Base-by-base conservation (phyloP, 441 rosid genomes). In the Brassica hybrid region DNA sequence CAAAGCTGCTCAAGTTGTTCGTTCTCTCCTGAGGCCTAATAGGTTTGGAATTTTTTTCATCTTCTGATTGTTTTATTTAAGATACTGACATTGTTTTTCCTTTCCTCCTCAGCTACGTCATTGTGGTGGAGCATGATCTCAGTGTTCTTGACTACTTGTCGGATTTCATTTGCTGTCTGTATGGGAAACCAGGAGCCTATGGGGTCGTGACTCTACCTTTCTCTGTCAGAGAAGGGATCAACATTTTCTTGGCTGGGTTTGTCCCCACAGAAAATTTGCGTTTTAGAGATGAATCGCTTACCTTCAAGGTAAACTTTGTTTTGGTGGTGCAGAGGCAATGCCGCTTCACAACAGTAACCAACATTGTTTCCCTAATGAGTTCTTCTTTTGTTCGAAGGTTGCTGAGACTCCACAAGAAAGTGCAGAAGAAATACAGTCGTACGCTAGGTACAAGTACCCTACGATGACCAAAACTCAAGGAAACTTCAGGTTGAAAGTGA, bases 161-260 rank as follows among this genome's bases (percentile, higher is more conserved):
- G 16, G 99, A 93, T 83, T 93, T 93, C 86, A 91, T 95, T 77
- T 93, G 99, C 85, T 93, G 97, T 86, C 81, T 95, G 62, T 93
- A 95, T 79, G 98, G 99, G 81, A 93, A 90, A 70, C 98, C 99
- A 14, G 96, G 97, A 80, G 98, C 98, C 45, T 95, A 93, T 84
- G 99, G 99, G 75, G 98, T 95, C 65, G 99, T 95, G 30, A 95
- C 98, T 72, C 95, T 95, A 67, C 99, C 98, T 66, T 95, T 93
- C 81, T 93, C 99, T 62, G 97, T 95, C 17, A 89, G 98, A 79
- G 97, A 95, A 85, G 99, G 98, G 65, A 95, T 95, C 58, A 95
- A 95, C 78, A 89, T 95, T 60, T 95, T 95, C 84, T 85, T 93
- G 84, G 94, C 98, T 80, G 98, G 99, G 54, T 91, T 90, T 90